phyloP scores from a whole-genome alignment of 768 basidiomycete species.

The Pleurotus sapidus region DNA sequence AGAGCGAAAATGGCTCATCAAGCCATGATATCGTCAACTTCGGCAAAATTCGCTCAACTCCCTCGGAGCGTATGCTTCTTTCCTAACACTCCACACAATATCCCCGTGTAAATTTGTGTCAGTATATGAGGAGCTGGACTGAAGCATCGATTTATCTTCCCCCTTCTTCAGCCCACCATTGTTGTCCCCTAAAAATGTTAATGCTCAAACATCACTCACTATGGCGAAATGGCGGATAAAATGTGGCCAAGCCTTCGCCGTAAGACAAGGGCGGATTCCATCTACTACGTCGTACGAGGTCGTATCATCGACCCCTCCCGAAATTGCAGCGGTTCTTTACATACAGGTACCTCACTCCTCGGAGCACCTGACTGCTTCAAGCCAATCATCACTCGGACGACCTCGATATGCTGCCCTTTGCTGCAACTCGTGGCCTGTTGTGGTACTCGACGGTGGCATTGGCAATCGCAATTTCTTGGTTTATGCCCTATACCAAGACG shows the following conservation, averaged over 20 bases:
- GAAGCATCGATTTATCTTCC: background rate
- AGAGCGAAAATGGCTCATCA: too few relatives aligned
- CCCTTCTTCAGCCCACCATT: background rate
- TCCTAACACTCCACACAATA: background rate
- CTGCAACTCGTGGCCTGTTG: background rate
- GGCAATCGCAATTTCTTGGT: background rate
- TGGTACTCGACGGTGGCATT: background rate
- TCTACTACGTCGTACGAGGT: too few relatives aligned
- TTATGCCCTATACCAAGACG: background rate
- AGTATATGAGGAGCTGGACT: background rate
- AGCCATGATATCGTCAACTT: background rate
- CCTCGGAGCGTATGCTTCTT: background rate
- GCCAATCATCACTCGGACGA: background rate
- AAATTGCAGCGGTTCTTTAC: background rate
- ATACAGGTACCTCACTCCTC: background rate
- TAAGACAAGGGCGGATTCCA: background rate
- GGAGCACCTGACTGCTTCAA: background rate
- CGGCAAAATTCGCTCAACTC: slow-evolving; percentile 1
- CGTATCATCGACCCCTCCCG: background rate
- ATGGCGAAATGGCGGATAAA: background rate
- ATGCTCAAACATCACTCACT: background rate
- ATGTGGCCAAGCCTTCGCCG: background rate
- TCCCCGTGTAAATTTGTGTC: background rate
- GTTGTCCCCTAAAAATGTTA: background rate
- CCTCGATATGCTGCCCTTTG: background rate